A percentile compares a stretch with the other conserved stretches of the same genome.
Conservation (phyloP, 352 stramenopile species). For the Globisporangium takayamanum region DNA sequence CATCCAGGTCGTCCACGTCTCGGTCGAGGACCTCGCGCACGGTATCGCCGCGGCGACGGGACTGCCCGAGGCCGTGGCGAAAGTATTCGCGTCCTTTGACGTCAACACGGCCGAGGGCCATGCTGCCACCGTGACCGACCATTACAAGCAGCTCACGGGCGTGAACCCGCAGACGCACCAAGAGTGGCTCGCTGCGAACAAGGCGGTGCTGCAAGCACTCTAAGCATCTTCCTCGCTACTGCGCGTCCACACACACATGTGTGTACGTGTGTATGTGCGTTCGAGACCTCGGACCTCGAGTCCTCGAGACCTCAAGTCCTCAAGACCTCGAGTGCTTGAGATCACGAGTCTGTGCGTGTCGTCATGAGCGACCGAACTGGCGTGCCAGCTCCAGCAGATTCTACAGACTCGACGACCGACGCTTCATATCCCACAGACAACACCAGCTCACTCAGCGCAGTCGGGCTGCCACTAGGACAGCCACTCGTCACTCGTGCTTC, state of each 20-base stretch:
- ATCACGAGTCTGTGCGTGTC: no score
- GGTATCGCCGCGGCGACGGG: background rate
- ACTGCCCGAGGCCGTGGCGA: background rate
- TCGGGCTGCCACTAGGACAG: no score
- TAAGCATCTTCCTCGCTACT: background rate
- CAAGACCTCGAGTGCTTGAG: no score
- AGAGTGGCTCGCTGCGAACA: constrained; percentile 15
- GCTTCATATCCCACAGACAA: no score
- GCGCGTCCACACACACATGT: background rate
- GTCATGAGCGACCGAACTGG: no score
- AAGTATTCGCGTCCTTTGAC: constrained; percentile 16
- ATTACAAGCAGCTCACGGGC: constrained; percentile 21
- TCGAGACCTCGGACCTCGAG: no score
- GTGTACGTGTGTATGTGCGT: no score
- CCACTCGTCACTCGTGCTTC: no score
- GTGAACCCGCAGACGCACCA: constrained; percentile 10
- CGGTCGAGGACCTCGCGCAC: background rate
- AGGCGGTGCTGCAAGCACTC: background rate
- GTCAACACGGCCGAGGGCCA: constrained; percentile 10
- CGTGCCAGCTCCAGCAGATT: no score
- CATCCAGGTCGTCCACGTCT: background rate
- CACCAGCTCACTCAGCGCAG: no score
- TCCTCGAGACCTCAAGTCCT: no score
- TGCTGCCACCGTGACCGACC: background rate
- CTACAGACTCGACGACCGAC: no score